phyloP scores from a whole-genome alignment of 176 grass and related monocot species.

The Oryza rufipogon region DNA sequence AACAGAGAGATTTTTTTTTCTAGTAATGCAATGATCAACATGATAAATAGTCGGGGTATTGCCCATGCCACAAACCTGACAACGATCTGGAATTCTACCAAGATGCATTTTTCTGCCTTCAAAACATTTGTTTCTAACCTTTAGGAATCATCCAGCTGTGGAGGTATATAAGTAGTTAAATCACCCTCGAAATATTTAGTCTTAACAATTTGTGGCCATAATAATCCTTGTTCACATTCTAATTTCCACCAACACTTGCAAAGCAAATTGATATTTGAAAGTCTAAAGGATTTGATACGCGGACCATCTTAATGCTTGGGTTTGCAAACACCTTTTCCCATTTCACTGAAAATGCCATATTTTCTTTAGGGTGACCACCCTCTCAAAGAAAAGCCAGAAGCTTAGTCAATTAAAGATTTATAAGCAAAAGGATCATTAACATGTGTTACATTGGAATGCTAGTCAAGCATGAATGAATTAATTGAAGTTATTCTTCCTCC shows the following conservation, averaged over 20 bases:
- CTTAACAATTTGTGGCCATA: neutral
- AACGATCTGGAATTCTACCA: neutral
- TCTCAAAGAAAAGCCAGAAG: neutral
- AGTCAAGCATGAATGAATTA: too few relatives aligned
- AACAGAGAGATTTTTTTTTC: too few relatives aligned
- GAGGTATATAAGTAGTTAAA: too few relatives aligned
- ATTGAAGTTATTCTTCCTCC: too few relatives aligned
- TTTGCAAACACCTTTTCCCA: too few relatives aligned
- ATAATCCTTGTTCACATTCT: neutral
- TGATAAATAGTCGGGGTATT: neutral
- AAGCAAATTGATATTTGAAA: too few relatives aligned
- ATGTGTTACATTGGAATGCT: too few relatives aligned
- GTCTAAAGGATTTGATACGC: too few relatives aligned
- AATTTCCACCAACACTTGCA: too few relatives aligned
- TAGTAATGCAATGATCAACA: neutral
- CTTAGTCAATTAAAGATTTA: neutral
- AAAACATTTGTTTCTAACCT: too few relatives aligned
- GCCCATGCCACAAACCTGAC: neutral
- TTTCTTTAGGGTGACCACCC: neutral
- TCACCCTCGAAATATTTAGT: too few relatives aligned
- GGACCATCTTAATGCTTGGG: too few relatives aligned
- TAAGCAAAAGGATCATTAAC: neutral
- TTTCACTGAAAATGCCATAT: neutral
- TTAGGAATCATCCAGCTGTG: neutral
- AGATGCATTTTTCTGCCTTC: neutral